A percentile compares a stretch with the other conserved stretches of the same genome.
Evolutionary conservation across 225 moss, liverwort and hornwort genomes (phyloP).

Genomic region (Lunularia cruciata): DNA sequence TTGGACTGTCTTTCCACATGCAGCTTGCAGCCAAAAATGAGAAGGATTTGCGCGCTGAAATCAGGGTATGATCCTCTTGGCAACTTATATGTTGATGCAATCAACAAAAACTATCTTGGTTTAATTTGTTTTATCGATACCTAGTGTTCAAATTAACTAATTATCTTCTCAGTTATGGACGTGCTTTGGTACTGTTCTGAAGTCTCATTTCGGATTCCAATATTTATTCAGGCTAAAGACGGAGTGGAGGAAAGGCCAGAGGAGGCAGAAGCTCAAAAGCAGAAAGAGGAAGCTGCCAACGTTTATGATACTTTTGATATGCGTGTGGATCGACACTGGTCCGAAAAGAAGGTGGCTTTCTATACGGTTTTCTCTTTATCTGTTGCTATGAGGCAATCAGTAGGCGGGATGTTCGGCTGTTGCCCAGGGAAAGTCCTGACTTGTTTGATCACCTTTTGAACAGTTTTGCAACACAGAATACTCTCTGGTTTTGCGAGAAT

Average conservation of each 20-base stretch:
- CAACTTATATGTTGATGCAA: too few relatives aligned
- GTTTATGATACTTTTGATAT: constrained; percentile 99
- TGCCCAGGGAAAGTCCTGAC: neutral
- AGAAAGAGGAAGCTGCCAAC: constrained; percentile 98
- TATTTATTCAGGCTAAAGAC: constrained; percentile 58
- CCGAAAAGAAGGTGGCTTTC: constrained; percentile 75
- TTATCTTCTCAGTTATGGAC: too few relatives aligned
- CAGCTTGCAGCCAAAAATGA: constrained; percentile 99
- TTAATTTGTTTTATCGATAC: too few relatives aligned
- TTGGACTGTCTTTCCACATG: constrained; percentile 23
- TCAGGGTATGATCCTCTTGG: constrained; percentile 44
- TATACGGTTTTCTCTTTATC: neutral
- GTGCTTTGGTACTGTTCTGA: too few relatives aligned
- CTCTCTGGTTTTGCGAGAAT: neutral
- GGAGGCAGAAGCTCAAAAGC: constrained; percentile 95
- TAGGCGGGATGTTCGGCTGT: neutral
- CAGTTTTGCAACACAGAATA: too few relatives aligned
- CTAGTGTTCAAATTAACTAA: too few relatives aligned
- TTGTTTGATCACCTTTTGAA: neutral
- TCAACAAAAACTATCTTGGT: too few relatives aligned
- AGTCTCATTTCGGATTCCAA: neutral
- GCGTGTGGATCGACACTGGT: constrained; percentile 99
- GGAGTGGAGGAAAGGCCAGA: constrained; percentile 95
- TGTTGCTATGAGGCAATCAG: neutral
- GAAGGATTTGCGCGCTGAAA: constrained; percentile 89